A percentile compares a stretch with the other conserved stretches of the same genome.
phyloP scores from a whole-genome alignment of 495 filamentous ascomycete species.

The Tetracladium marchalianum region DNA sequence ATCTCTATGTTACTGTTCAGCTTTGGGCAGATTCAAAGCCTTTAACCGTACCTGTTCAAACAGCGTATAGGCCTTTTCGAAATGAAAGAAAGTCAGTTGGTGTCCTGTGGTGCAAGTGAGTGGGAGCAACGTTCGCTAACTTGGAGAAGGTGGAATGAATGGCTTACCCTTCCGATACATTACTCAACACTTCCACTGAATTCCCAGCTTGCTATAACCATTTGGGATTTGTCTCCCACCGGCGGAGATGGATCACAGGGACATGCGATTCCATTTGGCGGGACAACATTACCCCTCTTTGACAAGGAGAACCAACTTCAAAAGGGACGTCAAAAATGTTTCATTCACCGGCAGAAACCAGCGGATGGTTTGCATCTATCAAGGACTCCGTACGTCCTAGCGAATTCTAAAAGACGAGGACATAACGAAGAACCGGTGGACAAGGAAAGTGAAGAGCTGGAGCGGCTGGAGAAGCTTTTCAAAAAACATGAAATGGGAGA shows the following conservation, averaged over 20 bases:
- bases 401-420: slow-evolving; percentile 20
- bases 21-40: slow-evolving; percentile 95
- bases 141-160: slow-evolving; percentile 76
- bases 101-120: slow-evolving; percentile 17
- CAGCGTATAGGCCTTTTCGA: slow-evolving; percentile 83
- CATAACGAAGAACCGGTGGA: slow-evolving; percentile 22
- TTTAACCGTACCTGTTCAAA: slow-evolving; percentile 82
- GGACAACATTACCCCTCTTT: slow-evolving; percentile 83
- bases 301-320: slow-evolving; percentile 80
- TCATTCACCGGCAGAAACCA: slow-evolving; percentile 66
- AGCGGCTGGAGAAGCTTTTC: slow-evolving; percentile 74
- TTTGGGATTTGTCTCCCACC: slow-evolving; percentile 88
- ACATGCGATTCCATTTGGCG: slow-evolving; percentile 85
- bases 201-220: slow-evolving; percentile 80
- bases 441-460: slow-evolving; percentile 64
- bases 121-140: slow-evolving; percentile 2
- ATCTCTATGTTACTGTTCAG: slow-evolving; percentile 87
- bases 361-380: slow-evolving; percentile 81
- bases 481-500: slow-evolving; percentile 99
- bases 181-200: slow-evolving; percentile 71
- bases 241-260: slow-evolving; percentile 51
- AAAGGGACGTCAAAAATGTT: slow-evolving; percentile 88
- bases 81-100: slow-evolving; percentile 39
- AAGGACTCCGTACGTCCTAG: slow-evolving; percentile 60
- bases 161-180: slow-evolving; percentile 76